Conservation (phyloP, 2,329 filamentous ascomycete genomes). For the Colletotrichum karsti region DNA sequence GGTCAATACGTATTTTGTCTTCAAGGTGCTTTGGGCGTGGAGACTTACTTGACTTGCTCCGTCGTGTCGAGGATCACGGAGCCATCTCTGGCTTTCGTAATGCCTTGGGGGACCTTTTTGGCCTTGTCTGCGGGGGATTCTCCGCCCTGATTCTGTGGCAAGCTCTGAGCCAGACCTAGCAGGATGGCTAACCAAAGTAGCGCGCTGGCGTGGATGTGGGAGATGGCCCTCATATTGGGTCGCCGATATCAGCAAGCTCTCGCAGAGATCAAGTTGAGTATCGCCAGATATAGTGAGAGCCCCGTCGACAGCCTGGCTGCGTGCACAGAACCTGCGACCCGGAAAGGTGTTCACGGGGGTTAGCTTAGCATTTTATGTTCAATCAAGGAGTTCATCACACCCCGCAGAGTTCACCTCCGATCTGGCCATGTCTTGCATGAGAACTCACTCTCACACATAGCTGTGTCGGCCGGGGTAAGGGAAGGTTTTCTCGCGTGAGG, state of each 20-base stretch:
- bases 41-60: constrained; percentile 58
- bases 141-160: neutral
- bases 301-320: no score
- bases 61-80: constrained; percentile 65
- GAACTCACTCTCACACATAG: neutral
- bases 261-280: no score
- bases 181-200: neutral
- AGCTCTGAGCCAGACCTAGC: neutral
- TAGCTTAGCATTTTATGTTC: neutral
- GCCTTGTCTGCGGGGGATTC: constrained; percentile 38
- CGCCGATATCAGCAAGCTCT: fast-evolving
- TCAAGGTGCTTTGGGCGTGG: neutral
- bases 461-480: no score
- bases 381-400: neutral
- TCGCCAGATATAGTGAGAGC: no score
- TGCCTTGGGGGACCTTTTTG: constrained; percentile 40
- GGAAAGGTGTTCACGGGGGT: fast-evolving
- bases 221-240: neutral
- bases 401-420: neutral
- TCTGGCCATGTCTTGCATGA: neutral
- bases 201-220: neutral
- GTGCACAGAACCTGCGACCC: no score
- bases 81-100: constrained; percentile 58
- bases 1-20: neutral
- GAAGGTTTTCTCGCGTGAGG: neutral